Evolutionary conservation across 371 early-diverging fungal species (phyloP).

Genomic region (Blastocladiella emersonii): DNA sequence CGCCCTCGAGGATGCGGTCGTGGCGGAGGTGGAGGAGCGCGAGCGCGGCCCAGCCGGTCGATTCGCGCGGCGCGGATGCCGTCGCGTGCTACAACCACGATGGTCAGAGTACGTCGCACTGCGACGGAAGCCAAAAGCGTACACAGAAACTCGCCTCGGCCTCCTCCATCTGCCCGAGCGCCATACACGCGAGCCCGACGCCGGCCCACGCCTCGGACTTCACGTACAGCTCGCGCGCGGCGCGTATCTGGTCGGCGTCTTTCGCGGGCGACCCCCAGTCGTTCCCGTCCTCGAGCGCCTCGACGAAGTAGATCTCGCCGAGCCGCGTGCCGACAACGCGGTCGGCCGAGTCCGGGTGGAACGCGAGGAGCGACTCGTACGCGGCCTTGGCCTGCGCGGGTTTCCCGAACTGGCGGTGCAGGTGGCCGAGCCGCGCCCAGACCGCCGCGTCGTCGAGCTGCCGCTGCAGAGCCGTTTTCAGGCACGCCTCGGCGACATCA

Average conservation of each 20-base stretch:
- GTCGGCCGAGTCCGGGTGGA: background rate
- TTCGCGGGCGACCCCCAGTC: background rate
- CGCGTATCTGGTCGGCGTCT: background rate
- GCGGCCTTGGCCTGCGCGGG: background rate
- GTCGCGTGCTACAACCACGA: background rate
- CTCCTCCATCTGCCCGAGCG: slow-evolving; percentile 22
- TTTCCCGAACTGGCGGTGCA: too few species aligned
- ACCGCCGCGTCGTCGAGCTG: background rate
- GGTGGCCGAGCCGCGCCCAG: background rate
- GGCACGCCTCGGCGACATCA: background rate
- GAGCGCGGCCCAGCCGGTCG: slow-evolving; percentile 31
- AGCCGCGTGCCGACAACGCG: background rate
- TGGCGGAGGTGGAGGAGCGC: slow-evolving; percentile 23
- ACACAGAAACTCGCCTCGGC: slow-evolving; percentile 37
- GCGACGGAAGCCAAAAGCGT: background rate
- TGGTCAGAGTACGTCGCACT: background rate
- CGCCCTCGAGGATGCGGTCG: slow-evolving; percentile 27
- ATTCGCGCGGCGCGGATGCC: slow-evolving; percentile 12
- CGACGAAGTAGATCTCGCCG: background rate
- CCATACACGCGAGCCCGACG: slow-evolving; percentile 26
- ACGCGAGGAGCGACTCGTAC: background rate
- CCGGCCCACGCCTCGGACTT: slow-evolving; percentile 24
- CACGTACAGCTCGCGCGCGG: background rate
- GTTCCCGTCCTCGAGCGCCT: background rate
- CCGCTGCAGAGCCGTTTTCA: background rate